These are phyloP conservation scores for Tetraselmis chui DNA, from an alignment of 139 green algal species.

Conservation along the genomic window DNA sequence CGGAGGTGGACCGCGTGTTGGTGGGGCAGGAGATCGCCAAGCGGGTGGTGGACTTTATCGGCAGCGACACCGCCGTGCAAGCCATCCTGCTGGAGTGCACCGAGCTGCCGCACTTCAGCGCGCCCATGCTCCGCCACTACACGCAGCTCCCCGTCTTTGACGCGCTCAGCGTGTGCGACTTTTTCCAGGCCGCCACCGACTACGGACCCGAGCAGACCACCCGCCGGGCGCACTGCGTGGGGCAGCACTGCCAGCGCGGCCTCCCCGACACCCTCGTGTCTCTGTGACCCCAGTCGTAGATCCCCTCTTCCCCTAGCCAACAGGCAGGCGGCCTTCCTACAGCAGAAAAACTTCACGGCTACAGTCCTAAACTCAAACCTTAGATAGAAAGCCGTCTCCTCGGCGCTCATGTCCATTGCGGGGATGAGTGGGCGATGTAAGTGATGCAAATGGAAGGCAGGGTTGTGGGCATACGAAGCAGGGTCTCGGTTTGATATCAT, in stretches of 20 bases:
- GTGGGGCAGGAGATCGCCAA: background rate
- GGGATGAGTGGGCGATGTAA: no score
- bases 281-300: no score
- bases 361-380: no score
- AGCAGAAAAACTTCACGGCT: no score
- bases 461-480: no score
- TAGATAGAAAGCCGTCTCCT: no score
- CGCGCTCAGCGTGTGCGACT: background rate
- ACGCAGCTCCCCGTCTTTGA: background rate
- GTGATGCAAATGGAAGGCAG: no score
- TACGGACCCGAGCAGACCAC: background rate
- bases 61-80: background rate
- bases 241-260: background rate
- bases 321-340: no score
- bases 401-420: no score
- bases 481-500: no score
- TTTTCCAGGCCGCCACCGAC: background rate
- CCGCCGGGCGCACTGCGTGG: background rate
- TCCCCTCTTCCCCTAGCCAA: no score
- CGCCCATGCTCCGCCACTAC: background rate
- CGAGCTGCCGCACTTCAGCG: background rate
- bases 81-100: background rate
- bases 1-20: background rate
- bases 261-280: background rate
- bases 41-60: background rate